Evolutionary conservation across 331 rosid genomes (phyloP), one percentile per base, ranked within the genome.

Genomic region (Acacia concinna): DNA sequence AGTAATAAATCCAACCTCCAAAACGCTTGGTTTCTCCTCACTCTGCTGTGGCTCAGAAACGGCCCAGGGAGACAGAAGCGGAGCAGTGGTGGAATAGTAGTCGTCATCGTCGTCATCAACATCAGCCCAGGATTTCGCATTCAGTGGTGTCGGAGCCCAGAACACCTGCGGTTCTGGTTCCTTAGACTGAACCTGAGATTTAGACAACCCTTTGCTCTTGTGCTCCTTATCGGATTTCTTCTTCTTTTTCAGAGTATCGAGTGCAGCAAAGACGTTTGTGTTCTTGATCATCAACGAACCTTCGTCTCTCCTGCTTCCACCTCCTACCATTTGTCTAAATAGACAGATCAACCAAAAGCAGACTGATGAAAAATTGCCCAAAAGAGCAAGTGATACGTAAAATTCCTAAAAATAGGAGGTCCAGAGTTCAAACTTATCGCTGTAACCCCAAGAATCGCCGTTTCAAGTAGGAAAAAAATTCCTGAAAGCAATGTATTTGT

Each of bases 61-160:
- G 51, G 84, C 78, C 97, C 93, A 92, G 10, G 82, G 85, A 25
- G 93, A 77, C 70, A 83, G 89, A 40, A 89, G 96, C 73, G 94
- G 94, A 8, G 94, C 89, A 0, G 94, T 83, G 73, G 97, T 90
- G 74, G 93, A 89, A 25, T 74, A 94, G 60, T 89, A 94, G 71
- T 94, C 98, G 3, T 94, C 98, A 0, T 93, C 97, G 28, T 94
- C 97, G 18, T 94, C 97, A 0, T 94, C 98, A 0, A 94, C 97
- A 78, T 94, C 98, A 8, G 97, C 98, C 98, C 98, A 94, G 1
- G 92, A 85, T 13, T 78, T 87, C 5, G 91, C 74, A 28, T 86
- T 92, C 83, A 94, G 80, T 2, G 93, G 94, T 0, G 97, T 85
- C 0, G 94, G 93, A 9, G 94, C 89, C 98, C 97, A 94, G 68